phyloP scores from a whole-genome alignment of 2,329 filamentous ascomycete genomes.

The Davidsoniella australis region DNA sequence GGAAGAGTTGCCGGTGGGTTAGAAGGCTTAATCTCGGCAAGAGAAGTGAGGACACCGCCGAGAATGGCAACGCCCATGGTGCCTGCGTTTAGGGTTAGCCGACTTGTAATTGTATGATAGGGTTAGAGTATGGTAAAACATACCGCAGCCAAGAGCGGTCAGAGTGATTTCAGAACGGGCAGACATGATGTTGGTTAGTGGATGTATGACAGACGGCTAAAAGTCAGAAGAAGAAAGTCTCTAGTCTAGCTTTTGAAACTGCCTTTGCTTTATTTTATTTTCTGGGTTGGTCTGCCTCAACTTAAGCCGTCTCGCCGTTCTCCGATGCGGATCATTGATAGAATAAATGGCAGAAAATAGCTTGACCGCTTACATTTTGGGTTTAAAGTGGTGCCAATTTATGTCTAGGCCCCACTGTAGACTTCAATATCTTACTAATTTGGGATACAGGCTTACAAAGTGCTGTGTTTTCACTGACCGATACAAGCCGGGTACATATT shows the following conservation, averaged over 20 bases:
- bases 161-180: constrained; percentile 41
- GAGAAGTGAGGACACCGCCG: constrained; percentile 57
- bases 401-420: no score
- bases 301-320: background rate
- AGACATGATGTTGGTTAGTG: background rate
- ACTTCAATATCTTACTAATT: background rate
- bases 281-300: no score
- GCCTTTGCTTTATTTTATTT: no score
- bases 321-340: constrained; percentile 9
- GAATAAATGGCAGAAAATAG: constrained; percentile 1
- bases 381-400: background rate
- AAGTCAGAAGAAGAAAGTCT: background rate
- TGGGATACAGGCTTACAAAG: background rate
- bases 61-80: constrained; percentile 78
- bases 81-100: constrained; percentile 28
- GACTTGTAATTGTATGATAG: background rate
- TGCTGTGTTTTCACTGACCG: background rate
- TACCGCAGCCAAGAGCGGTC: constrained; percentile 67
- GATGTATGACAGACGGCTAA: background rate
- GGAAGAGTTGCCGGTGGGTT: constrained; percentile 27
- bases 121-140: background rate
- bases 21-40: constrained; percentile 35
- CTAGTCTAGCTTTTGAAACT: background rate
- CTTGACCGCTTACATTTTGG: constrained; percentile 8
- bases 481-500: constrained; percentile 3